Conservation (phyloP, 1,284 basidiomycete genomes). For the Trametes versicolor region DNA sequence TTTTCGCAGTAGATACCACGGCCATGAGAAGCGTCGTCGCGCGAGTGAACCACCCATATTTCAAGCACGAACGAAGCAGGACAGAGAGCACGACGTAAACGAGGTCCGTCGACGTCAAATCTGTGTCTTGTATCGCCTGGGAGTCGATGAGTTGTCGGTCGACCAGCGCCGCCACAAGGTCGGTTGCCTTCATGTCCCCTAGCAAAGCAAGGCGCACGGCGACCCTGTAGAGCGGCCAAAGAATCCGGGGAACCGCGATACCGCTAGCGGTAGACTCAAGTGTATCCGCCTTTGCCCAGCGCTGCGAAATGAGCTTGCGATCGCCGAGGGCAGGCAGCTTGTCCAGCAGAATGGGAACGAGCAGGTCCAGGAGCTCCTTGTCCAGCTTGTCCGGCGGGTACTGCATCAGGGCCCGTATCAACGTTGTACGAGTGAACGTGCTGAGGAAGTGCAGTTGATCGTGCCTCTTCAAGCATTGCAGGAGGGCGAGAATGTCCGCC, state of each 20-base stretch:
- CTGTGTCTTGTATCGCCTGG: constrained; percentile 49
- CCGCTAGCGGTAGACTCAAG: constrained; percentile 13
- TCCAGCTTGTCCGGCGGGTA: constrained; percentile 21
- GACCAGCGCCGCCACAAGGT: constrained; percentile 46
- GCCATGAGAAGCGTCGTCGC: constrained; percentile 49
- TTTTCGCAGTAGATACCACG: constrained; percentile 15
- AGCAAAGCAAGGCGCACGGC: constrained; percentile 27
- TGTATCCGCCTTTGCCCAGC: constrained; percentile 1
- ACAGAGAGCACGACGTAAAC: constrained; percentile 55
- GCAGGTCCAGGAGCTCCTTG: constrained; percentile 14
- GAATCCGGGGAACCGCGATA: constrained; percentile 16
- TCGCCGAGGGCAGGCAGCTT: constrained; percentile 9
- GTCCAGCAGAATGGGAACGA: constrained; percentile 19
- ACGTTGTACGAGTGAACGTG: neutral
- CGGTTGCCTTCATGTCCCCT: constrained; percentile 32
- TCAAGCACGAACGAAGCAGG: constrained; percentile 56
- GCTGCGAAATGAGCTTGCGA: neutral
- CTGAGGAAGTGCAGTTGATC: constrained; percentile 14
- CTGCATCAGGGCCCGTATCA: constrained; percentile 3
- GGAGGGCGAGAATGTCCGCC: constrained; percentile 18
- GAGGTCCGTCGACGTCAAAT: constrained; percentile 49
- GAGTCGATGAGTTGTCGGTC: constrained; percentile 46
- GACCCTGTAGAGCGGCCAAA: constrained; percentile 36
- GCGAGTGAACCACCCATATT: constrained; percentile 58
- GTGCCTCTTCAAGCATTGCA: constrained; percentile 19